Base-by-base conservation (phyloP, 208 protist genomes). In the Wallacemonas collosoma region DNA sequence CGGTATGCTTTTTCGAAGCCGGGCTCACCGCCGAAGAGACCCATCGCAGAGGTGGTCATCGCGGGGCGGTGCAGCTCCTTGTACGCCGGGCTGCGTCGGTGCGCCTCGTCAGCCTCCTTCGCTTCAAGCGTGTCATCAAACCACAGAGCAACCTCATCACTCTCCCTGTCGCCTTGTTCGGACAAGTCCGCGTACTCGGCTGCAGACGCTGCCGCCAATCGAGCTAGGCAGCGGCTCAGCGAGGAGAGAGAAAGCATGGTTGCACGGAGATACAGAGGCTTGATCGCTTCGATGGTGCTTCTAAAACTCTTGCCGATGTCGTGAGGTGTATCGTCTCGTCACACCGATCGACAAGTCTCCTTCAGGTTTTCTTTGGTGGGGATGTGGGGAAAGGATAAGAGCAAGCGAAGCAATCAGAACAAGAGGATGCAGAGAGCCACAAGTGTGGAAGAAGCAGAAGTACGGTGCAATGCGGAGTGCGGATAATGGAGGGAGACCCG, bases 1-100 rank as follows among this genome's bases (percentile, higher is more conserved):
- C 93, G 90, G 54, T 94, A 73, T 36, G 91, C 80, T 77, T 97
- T 96, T 66, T 97, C 91, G 77, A 96, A 97, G 38, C 93, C 93
- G 0, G 91, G 88, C 80, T 97, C 93, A 14, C 91, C 93, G 53
- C 93, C 93, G 44, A 91, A 97, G 11, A 95, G 82, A 1, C 93
- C 93, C 88, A 97, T 95, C 8, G 81, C 87, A 2, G 83, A 82
- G 48, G 85, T 95, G 3, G 87, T 93, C 39, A 92, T 62, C 1
- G 93, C 87, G 2, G 91, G 86, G 15, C 91, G 85, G 73, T 97
- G 93, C 62, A 97, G 77, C 79, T 97, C 90, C 55, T 79, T 79
- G 76, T 97, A 97, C 35, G 79, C 93, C 3, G 86, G 72, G 56
- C 89, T 94, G 8, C 65, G 68, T 39, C 86, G 45, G 76, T 95